Percentiles rank a stretch among this genome's conserved stretches.
Conservation (phyloP, 2,329 filamentous ascomycete species). For the Endothia cerciana region DNA sequence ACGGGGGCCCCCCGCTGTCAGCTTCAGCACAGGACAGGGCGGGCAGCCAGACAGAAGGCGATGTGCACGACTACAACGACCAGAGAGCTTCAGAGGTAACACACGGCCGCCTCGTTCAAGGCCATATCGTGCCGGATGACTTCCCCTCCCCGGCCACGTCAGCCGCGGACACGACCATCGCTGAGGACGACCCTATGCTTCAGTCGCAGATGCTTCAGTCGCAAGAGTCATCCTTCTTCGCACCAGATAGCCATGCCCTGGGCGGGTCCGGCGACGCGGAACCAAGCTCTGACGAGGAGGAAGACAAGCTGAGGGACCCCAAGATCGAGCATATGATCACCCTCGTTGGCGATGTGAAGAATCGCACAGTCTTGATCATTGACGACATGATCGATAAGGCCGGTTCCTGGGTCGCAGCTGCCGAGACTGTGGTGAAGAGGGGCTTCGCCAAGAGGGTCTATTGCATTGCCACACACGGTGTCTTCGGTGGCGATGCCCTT, state of each 20-base stretch:
- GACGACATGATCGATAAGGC: constrained; percentile 99
- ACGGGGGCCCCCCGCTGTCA: constrained; percentile 33
- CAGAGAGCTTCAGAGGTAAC: constrained; percentile 87
- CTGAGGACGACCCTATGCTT: constrained; percentile 80
- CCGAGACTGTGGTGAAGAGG: constrained; percentile 93
- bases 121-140: constrained; percentile 93
- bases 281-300: constrained; percentile 88
- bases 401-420: constrained; percentile 94
- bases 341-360: constrained; percentile 90
- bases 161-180: constrained; percentile 66
- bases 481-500: constrained; percentile 89
- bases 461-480: constrained; percentile 94
- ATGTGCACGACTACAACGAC: constrained; percentile 67
- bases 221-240: constrained; percentile 76
- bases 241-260: constrained; percentile 69
- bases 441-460: constrained; percentile 93
- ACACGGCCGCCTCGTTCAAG: constrained; percentile 86
- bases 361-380: constrained; percentile 88
- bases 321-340: constrained; percentile 94
- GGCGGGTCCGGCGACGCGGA: constrained; percentile 84
- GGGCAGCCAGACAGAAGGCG: constrained; percentile 45
- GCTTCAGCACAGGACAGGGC: constrained; percentile 40
- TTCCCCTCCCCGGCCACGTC: constrained; percentile 79
- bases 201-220: constrained; percentile 81
- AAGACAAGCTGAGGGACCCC: constrained; percentile 80